Conservation (phyloP, 116 monocot species). For the Papilionanthe hybrid region DNA sequence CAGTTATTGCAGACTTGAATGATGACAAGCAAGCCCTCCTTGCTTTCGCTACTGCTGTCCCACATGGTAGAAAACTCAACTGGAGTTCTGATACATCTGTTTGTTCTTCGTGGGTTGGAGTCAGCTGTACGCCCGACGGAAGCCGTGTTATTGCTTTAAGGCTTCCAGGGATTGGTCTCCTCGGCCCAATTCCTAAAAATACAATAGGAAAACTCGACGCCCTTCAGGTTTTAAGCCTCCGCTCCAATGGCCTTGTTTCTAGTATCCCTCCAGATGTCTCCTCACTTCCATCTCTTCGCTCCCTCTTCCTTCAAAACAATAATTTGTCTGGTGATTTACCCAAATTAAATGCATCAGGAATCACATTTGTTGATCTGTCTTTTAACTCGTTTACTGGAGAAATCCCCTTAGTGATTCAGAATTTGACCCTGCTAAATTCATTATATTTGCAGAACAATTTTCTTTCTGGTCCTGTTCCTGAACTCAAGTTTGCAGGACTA, state of each 20-base stretch:
- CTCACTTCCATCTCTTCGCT: conserved; percentile 58
- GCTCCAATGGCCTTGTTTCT: conserved; percentile 63
- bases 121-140: conserved; percentile 45
- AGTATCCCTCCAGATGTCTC: conserved; percentile 62
- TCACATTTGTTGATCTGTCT: conserved; percentile 69
- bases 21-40: conserved; percentile 82
- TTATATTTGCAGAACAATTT: conserved; percentile 84
- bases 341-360: conserved; percentile 34
- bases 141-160: conserved; percentile 63
- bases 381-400: conserved; percentile 68
- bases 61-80: conserved; percentile 70
- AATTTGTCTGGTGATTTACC: conserved; percentile 70
- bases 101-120: conserved; percentile 80
- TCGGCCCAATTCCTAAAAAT: conserved; percentile 66
- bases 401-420: conserved; percentile 52
- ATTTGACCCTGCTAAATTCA: conserved; percentile 56
- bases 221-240: conserved; percentile 69
- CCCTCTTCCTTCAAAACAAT: conserved; percentile 77
- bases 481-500: conserved; percentile 46
- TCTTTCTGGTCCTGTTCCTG: conserved; percentile 70
- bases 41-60: conserved; percentile 44
- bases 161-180: conserved; percentile 68
- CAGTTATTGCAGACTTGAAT: conserved; percentile 41
- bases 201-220: conserved; percentile 86
- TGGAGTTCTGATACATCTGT: conserved; percentile 53